These are phyloP conservation scores for Neurospora discreta DNA, from an alignment of 495 filamentous ascomycete genomes.

Conservation along the genomic window DNA sequence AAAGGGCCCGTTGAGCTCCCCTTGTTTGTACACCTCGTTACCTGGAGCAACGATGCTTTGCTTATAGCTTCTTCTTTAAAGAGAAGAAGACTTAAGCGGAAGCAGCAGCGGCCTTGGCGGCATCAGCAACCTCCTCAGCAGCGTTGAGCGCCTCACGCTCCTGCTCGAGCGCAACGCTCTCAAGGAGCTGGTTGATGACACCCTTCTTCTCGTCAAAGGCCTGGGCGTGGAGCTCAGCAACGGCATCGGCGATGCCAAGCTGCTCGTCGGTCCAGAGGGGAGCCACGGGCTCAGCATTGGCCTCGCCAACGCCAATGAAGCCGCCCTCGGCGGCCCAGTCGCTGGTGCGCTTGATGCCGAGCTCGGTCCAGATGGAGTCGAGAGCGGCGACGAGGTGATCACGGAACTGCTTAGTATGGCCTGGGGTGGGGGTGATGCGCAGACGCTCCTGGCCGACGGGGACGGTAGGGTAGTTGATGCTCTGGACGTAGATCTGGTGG, in stretches of 20 bases:
- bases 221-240: conserved; percentile 39
- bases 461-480: conserved; percentile 98
- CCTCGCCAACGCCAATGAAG: conserved; percentile 81
- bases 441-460: conserved; percentile 92
- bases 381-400: conserved; percentile 78
- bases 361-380: conserved; percentile 73
- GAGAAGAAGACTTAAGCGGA: neutral
- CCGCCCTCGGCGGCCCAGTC: conserved; percentile 88
- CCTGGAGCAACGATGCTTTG: neutral
- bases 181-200: conserved; percentile 24
- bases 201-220: conserved; percentile 2
- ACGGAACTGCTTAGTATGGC: conserved; percentile 70
- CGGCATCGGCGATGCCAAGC: conserved; percentile 54
- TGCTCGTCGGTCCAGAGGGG: conserved; percentile 82
- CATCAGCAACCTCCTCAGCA: conserved; percentile 15
- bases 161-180: conserved; percentile 20
- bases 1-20: conserved; percentile 6
- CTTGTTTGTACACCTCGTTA: neutral
- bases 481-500: conserved; percentile 91
- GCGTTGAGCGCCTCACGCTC: conserved; percentile 6
- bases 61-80: neutral
- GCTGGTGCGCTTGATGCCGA: conserved; percentile 81
- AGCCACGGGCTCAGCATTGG: conserved; percentile 40
- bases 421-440: conserved; percentile 89
- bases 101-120: conserved; percentile 9